These are phyloP conservation scores for Myriosclerotinia duriaeana DNA, from an alignment of 2,329 filamentous ascomycete genomes.

Conservation along the genomic window DNA sequence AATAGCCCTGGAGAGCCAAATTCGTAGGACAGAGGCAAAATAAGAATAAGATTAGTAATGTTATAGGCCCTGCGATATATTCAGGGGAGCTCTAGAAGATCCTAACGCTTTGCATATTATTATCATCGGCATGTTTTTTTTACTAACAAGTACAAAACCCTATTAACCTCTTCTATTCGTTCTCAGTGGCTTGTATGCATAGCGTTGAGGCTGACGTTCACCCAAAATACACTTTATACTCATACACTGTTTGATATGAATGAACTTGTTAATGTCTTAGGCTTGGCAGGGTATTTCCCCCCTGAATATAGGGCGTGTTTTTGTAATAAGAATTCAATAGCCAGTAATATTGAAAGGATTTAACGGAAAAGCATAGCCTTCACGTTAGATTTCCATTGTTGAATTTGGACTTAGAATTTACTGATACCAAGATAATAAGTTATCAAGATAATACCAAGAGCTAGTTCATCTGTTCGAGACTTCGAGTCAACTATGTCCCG, in stretches of 20 bases:
- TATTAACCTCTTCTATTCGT: not conserved
- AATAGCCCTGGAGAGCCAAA: too few species aligned
- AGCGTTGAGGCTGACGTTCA: not conserved
- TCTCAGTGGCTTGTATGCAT: not conserved
- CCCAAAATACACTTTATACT: not conserved
- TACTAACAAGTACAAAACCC: not conserved
- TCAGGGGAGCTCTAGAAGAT: not conserved
- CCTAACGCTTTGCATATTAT: not conserved
- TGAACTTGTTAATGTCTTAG: not conserved
- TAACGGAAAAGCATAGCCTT: too few species aligned
- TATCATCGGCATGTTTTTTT: not conserved
- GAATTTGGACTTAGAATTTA: not conserved
- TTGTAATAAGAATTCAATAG: not conserved
- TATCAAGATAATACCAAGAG: conserved; percentile 8
- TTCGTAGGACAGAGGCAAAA: not conserved
- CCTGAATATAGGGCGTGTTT: conserved; percentile 5
- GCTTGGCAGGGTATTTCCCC: not conserved
- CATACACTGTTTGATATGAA: not conserved
- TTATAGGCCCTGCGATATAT: conserved; percentile 3
- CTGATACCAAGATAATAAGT: too few species aligned
- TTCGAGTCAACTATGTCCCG: not conserved
- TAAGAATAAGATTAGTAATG: not conserved
- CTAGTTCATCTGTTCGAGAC: not conserved
- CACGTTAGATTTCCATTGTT: not conserved
- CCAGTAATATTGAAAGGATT: not conserved